Conservation (phyloP, 2,329 filamentous ascomycete genomes). For the Fusarium setosum region DNA sequence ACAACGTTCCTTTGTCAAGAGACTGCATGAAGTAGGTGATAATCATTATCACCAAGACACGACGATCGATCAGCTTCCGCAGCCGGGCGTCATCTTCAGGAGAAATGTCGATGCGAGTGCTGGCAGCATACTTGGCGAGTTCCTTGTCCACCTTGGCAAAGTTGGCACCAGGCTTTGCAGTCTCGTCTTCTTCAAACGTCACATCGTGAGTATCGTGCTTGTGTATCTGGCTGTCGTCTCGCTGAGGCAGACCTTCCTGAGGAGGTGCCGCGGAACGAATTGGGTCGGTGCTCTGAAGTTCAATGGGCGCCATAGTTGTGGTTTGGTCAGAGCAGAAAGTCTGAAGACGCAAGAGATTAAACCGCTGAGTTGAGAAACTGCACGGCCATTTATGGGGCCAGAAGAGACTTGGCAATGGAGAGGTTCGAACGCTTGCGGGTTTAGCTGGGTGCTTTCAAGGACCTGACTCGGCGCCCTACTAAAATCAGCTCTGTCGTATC, state of each 20-base stretch:
- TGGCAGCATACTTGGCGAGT: conserved; percentile 71
- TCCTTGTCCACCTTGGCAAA: conserved; percentile 70
- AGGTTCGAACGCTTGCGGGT: no score
- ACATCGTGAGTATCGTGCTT: conserved; percentile 57
- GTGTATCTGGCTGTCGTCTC: no score
- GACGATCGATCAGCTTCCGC: conserved; percentile 72
- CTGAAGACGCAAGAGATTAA: no score
- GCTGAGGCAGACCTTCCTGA: no score
- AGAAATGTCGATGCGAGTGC: conserved; percentile 65
- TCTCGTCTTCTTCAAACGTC: neutral
- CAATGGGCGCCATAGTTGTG: no score
- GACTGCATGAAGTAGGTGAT: conserved; percentile 78
- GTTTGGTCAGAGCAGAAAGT: no score
- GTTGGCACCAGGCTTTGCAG: conserved; percentile 31
- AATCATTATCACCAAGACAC: conserved; percentile 77
- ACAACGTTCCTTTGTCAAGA: conserved; percentile 74
- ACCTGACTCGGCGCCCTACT: neutral
- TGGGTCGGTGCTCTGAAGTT: no score
- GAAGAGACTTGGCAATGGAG: no score
- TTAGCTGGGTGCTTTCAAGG: no score
- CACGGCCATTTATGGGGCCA: no score
- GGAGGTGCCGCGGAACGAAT: no score
- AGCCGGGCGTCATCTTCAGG: conserved; percentile 69
- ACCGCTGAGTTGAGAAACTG: no score
- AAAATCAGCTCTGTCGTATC: neutral